These are phyloP conservation scores for Lanmaoa pseudosensibilis DNA, from an alignment of 768 basidiomycete genomes.

Conservation along the genomic window DNA sequence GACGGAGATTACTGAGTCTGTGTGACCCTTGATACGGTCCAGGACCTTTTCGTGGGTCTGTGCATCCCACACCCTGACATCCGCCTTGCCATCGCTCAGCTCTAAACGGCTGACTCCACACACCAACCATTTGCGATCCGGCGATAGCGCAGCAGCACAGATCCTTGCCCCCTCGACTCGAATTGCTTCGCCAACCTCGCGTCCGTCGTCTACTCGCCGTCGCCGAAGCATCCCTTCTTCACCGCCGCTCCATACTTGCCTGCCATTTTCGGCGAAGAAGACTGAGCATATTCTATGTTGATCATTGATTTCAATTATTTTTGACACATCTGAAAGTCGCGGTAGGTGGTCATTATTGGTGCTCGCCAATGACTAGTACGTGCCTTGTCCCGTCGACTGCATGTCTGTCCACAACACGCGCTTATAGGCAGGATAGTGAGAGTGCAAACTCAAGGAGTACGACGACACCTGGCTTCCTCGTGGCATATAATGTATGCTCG, in stretches of 20 bases:
- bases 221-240: background rate
- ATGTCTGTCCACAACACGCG: background rate
- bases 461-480: too few relatives aligned
- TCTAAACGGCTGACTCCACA: background rate
- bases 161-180: background rate
- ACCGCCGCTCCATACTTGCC: background rate
- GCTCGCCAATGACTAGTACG: too few relatives aligned
- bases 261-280: background rate
- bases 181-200: background rate
- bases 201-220: background rate
- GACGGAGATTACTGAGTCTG: background rate
- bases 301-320: background rate
- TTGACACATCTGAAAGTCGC: background rate
- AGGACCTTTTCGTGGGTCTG: background rate
- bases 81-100: too few relatives aligned
- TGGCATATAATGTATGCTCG: too few relatives aligned
- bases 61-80: background rate
- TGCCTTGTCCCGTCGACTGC: background rate
- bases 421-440: background rate
- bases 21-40: background rate
- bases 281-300: background rate
- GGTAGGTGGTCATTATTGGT: background rate
- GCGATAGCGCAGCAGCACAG: background rate
- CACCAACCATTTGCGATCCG: background rate
- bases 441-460: too few relatives aligned